Conservation (phyloP, 2,329 filamentous ascomycete species). For the Alternaria burnsii region DNA sequence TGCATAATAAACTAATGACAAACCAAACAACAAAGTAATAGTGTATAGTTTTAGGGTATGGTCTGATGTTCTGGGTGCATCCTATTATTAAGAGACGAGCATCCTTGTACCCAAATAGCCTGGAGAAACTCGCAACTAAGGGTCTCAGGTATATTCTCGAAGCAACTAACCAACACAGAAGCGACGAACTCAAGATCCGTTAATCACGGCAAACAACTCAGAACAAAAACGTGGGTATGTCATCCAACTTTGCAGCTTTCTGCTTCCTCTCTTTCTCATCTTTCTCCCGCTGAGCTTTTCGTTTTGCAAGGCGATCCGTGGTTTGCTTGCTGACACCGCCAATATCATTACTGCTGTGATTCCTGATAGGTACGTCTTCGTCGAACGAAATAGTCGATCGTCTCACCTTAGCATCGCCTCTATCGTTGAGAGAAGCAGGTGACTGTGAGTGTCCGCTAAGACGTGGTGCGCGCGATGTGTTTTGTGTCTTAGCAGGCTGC, state of each 20-base stretch:
- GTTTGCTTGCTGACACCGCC: constrained; percentile 27
- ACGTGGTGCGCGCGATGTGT: not conserved
- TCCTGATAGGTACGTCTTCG: constrained; percentile 6
- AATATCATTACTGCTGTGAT: not conserved
- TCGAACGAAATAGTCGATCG: constrained; percentile 19
- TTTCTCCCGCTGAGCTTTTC: constrained; percentile 38
- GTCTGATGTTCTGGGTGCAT: not conserved
- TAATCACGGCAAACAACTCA: constrained; percentile 25
- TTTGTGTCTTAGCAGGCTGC: constrained; percentile 1
- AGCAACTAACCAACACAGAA: not conserved
- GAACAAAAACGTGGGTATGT: constrained; percentile 58
- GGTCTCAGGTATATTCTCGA: not conserved
- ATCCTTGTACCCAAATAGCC: not conserved
- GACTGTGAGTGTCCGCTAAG: not conserved
- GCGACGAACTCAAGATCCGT: not conserved
- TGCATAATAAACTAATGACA: not conserved
- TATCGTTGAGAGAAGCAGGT: not conserved
- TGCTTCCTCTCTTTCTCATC: constrained; percentile 37
- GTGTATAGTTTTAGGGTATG: not conserved
- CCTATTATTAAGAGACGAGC: not conserved
- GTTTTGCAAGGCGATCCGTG: constrained; percentile 42
- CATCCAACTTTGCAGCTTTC: constrained; percentile 41
- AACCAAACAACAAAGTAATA: not conserved
- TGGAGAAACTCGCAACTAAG: not conserved
- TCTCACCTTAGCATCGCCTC: not conserved